Evolutionary conservation across 1,284 basidiomycete genomes (phyloP), one percentile per base, ranked within the genome.

Genomic region (Pseudozyma sp.): DNA sequence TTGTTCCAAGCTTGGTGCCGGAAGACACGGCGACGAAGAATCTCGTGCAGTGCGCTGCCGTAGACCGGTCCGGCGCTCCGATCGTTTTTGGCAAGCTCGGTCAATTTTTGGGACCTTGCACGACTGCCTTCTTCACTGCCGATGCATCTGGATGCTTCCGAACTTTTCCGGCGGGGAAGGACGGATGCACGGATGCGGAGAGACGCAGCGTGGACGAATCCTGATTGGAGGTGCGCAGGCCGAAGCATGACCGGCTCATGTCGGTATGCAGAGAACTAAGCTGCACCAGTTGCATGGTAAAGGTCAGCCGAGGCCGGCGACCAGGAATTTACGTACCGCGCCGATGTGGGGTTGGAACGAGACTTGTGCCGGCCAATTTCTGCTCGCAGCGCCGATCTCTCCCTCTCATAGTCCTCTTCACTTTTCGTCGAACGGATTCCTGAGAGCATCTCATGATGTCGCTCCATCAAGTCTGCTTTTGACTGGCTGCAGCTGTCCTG

Each of bases 91-190:
- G 30, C 24, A 13, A 30, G 17, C 17, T 16, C 40, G 43, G 53
- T 52, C 54, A 54, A 46, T 60, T 55, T 30, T 44, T 54, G 51
- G 48, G 55, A 9, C 39, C 48, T 24, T 5, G 33, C 43, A 44
- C 24, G 17, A 24, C 17, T 8, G 24, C 45, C 40, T 33, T 35
- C 39, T 14, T 35, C 17, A 6, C 4, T 10, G 19, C n/a, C 5
- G 44, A 8, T 19, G 24, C 14, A 33, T 14, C 17, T 16, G 3
- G 17, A 3, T 8, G 44, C 16, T 45, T 51, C 66, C 66, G 59
- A 44, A 48, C 59, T 31, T 37, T 45, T 62, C 66, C 66, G 59
- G 46, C 66, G 51, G 59, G 35, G 9, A 47, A 6, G 45, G n/a
- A 34, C 59, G 55, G 66, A 42, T 35, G 49, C 45, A 35, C 16